Percentiles rank a stretch among this genome's conserved stretches.
Conservation (phyloP, 2,329 filamentous ascomycete genomes). For the Allantophomopsis lycopodina region DNA sequence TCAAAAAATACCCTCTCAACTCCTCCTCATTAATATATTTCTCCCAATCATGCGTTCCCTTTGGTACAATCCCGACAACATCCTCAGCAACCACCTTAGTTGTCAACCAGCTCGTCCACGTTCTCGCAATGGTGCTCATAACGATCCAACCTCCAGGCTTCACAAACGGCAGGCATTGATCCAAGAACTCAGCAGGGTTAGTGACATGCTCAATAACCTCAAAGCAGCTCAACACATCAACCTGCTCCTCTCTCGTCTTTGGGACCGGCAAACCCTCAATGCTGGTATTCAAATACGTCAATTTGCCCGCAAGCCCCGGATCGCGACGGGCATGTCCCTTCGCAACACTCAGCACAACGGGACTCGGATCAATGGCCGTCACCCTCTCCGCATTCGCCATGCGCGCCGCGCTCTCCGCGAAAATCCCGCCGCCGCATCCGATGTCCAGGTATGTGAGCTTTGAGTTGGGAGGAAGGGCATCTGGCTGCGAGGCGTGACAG, state of each 20-base stretch:
- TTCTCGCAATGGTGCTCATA: slow-evolving; percentile 82
- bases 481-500: slow-evolving; percentile 47
- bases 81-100: slow-evolving; percentile 91
- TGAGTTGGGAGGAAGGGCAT: slow-evolving; percentile 19
- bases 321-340: slow-evolving; percentile 62
- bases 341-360: slow-evolving; percentile 62
- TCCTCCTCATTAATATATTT: slow-evolving; percentile 90
- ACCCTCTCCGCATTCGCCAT: slow-evolving; percentile 48
- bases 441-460: slow-evolving; percentile 71
- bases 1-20: slow-evolving; percentile 42
- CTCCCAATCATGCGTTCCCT: slow-evolving; percentile 88
- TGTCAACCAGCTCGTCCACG: slow-evolving; percentile 77
- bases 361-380: slow-evolving; percentile 66
- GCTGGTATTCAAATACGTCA: slow-evolving; percentile 62
- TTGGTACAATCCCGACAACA: slow-evolving; percentile 73
- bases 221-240: slow-evolving; percentile 77
- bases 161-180: slow-evolving; percentile 59
- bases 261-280: slow-evolving; percentile 54
- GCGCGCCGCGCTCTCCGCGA: slow-evolving; percentile 75
- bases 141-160: slow-evolving; percentile 88
- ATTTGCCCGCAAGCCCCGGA: slow-evolving; percentile 46
- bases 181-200: slow-evolving; percentile 59
- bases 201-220: slow-evolving; percentile 93
- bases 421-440: slow-evolving; percentile 92
- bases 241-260: slow-evolving; percentile 28